Conservation (phyloP, 441 rosid genomes). For the Pelargonium fulgidum region DNA sequence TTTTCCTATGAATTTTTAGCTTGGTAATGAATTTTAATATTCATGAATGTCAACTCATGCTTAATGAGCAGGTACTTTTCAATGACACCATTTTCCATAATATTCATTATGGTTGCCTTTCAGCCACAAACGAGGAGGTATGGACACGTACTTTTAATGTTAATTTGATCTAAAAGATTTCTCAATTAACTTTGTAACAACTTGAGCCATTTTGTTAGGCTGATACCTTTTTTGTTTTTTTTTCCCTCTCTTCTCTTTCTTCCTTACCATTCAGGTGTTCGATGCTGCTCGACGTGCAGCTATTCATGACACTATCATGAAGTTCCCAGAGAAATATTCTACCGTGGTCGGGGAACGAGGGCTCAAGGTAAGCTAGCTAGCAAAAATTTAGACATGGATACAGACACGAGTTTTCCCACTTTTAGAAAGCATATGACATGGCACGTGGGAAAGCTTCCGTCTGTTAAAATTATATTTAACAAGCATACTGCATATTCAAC, state of each 20-base stretch:
- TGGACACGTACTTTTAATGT: constrained; percentile 13
- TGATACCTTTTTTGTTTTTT: not conserved
- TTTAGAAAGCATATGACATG: too few species aligned
- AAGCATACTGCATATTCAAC: constrained; percentile 11
- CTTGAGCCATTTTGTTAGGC: constrained; percentile 13
- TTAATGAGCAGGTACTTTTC: constrained; percentile 70
- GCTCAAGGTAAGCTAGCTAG: constrained; percentile 62
- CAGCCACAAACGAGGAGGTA: constrained; percentile 90
- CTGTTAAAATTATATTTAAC: too few species aligned
- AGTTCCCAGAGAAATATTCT: constrained; percentile 81
- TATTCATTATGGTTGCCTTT: constrained; percentile 86
- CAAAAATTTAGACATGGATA: too few species aligned
- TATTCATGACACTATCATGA: constrained; percentile 85
- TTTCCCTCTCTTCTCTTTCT: not conserved
- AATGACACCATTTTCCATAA: constrained; percentile 94
- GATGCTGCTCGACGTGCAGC: constrained; percentile 93
- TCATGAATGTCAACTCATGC: constrained; percentile 22
- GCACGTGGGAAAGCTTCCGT: too few species aligned
- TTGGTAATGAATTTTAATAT: constrained; percentile 4
- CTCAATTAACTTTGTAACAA: not conserved
- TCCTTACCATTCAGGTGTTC: constrained; percentile 54
- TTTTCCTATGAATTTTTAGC: not conserved
- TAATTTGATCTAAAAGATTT: not conserved
- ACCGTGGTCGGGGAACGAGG: constrained; percentile 97
- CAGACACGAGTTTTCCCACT: too few species aligned